These are phyloP conservation scores for Fusarium sp. DNA, from an alignment of 2,329 filamentous ascomycete genomes.

Conservation along the genomic window DNA sequence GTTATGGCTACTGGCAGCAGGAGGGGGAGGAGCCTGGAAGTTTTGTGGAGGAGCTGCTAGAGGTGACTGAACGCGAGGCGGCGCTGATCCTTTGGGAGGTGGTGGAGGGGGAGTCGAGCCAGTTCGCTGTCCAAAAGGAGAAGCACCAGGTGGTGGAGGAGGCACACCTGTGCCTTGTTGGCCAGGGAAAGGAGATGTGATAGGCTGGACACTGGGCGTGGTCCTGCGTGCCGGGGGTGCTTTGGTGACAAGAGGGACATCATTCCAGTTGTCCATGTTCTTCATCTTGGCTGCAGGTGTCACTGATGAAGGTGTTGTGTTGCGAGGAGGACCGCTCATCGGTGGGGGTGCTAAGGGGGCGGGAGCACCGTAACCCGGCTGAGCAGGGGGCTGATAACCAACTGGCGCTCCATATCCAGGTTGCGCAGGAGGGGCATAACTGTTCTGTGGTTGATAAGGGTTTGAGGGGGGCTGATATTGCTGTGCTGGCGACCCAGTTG, in stretches of 20 bases:
- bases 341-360: conserved; percentile 48
- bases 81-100: conserved; percentile 81
- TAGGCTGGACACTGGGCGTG: conserved; percentile 76
- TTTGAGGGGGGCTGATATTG: conserved; percentile 52
- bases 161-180: conserved; percentile 67
- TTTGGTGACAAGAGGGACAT: conserved; percentile 87
- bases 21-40: conserved; percentile 56
- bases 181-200: conserved; percentile 79
- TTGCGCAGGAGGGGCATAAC: conserved; percentile 41
- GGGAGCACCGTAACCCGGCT: conserved; percentile 51
- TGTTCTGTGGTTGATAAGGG: conserved; percentile 46
- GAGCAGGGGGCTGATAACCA: conserved; percentile 63
- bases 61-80: conserved; percentile 78
- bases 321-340: conserved; percentile 59
- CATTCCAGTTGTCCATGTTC: conserved; percentile 89
- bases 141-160: conserved; percentile 57
- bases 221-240: conserved; percentile 71
- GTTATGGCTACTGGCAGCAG: conserved; percentile 70
- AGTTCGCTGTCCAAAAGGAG: conserved; percentile 68
- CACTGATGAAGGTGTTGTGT: conserved; percentile 70
- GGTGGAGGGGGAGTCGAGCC: conserved; percentile 79
- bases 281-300: conserved; percentile 74
- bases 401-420: conserved; percentile 50
- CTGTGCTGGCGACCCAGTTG: conserved; percentile 41
- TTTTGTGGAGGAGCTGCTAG: conserved; percentile 64